A percentile compares a stretch with the other conserved stretches of the same genome.
Conservation (phyloP, 2,329 filamentous ascomycete species). For the Sporothrix variecibatus region DNA sequence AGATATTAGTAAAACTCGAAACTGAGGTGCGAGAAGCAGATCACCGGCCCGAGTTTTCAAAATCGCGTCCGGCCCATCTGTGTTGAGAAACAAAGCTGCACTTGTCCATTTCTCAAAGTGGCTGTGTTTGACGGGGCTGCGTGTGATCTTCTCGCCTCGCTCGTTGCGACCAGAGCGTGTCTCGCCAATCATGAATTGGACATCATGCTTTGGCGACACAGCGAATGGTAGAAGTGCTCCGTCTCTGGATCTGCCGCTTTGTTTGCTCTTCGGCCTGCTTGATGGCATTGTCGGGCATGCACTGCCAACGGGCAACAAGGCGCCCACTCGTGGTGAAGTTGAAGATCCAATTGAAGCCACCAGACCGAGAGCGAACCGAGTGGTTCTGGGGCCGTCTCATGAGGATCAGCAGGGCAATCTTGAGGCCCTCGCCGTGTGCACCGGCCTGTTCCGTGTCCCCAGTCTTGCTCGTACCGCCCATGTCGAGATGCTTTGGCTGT, state of each 20-base stretch:
- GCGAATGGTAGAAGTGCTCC: neutral
- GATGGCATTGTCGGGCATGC: neutral
- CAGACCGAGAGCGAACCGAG: slow-evolving; percentile 34
- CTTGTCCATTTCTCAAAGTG: neutral
- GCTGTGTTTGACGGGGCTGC: neutral
- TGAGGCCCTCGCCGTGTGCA: slow-evolving; percentile 38
- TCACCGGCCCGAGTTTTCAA: neutral
- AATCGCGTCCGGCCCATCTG: neutral
- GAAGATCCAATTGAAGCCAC: slow-evolving; percentile 38
- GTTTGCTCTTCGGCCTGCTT: neutral
- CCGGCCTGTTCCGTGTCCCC: slow-evolving; percentile 33
- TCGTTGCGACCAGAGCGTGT: slow-evolving; percentile 24
- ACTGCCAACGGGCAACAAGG: slow-evolving; percentile 20
- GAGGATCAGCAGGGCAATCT: slow-evolving; percentile 38
- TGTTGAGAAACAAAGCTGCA: neutral
- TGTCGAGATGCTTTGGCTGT: slow-evolving; percentile 37
- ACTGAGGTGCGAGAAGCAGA: neutral
- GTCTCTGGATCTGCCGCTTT: neutral
- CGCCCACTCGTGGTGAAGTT: slow-evolving; percentile 34
- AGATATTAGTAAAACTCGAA: neutral
- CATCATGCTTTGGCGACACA: neutral
- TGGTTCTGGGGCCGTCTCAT: slow-evolving; percentile 36
- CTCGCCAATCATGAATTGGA: slow-evolving; percentile 35
- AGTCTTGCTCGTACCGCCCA: slow-evolving; percentile 36
- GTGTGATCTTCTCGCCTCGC: slow-evolving; percentile 16